Conservation (phyloP, 2,329 filamentous ascomycete species). For the Aspergillus sp. region DNA sequence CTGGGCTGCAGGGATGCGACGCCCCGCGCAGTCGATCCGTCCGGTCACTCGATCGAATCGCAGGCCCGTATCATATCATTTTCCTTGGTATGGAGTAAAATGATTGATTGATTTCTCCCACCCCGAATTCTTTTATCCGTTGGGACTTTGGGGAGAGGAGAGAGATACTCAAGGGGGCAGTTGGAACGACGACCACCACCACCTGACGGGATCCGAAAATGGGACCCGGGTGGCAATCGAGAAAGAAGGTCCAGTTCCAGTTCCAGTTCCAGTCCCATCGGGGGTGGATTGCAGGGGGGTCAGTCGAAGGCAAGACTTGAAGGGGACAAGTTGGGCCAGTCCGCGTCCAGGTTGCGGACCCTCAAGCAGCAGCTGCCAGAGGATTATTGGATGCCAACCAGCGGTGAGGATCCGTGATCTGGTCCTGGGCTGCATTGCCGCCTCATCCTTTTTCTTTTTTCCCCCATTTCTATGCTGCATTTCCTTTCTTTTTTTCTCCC, state of each 20-base stretch:
- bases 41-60: neutral
- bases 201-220: neutral
- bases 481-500: constrained; percentile 12
- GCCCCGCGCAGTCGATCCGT: constrained; percentile 2
- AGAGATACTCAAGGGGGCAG: no score
- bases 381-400: constrained; percentile 12
- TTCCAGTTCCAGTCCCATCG: neutral
- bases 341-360: no score
- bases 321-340: neutral
- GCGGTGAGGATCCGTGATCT: constrained; percentile 25
- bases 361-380: neutral
- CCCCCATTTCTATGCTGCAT: constrained; percentile 9
- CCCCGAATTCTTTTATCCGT: no score
- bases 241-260: neutral
- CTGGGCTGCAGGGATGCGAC: neutral
- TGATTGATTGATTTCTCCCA: no score
- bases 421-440: constrained; percentile 22
- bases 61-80: neutral
- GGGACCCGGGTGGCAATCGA: neutral
- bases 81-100: no score
- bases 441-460: constrained; percentile 19
- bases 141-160: no score
- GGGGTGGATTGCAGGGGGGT: neutral
- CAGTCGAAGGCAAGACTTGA: neutral
- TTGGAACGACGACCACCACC: no score